Conservation (phyloP, 2,329 filamentous ascomycete species). For the Grosmannia penicillata region DNA sequence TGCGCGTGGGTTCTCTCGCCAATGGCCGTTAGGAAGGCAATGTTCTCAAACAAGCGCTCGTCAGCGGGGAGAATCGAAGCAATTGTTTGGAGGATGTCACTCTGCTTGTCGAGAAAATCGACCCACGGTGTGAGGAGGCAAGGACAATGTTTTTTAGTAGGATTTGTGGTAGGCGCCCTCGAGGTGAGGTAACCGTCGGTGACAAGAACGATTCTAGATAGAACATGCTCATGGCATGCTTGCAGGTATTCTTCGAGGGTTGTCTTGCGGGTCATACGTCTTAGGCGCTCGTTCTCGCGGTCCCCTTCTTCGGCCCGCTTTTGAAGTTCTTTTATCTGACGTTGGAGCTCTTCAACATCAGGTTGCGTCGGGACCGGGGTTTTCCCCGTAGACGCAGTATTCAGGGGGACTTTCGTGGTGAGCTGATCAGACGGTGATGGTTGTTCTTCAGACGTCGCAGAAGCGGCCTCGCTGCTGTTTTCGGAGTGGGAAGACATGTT, state of each 20-base stretch:
- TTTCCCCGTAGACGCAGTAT: too few relatives aligned
- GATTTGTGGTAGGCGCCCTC: slow-evolving; percentile 16
- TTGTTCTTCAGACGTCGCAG: too few relatives aligned
- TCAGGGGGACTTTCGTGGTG: too few relatives aligned
- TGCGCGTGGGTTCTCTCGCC: slow-evolving; percentile 11
- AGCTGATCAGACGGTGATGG: too few relatives aligned
- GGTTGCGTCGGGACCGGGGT: too few relatives aligned
- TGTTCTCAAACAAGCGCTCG: slow-evolving; percentile 14
- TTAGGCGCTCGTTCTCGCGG: neutral
- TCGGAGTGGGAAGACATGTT: too few relatives aligned
- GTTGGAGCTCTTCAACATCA: too few relatives aligned
- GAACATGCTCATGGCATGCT: slow-evolving; percentile 15
- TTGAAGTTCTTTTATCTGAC: too few relatives aligned
- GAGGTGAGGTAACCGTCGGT: slow-evolving; percentile 12
- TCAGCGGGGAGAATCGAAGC: slow-evolving; percentile 11
- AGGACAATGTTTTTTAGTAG: slow-evolving; percentile 16
- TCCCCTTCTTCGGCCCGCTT: too few relatives aligned
- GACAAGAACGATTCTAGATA: slow-evolving; percentile 14
- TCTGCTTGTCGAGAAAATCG: slow-evolving; percentile 14
- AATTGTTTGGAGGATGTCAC: slow-evolving; percentile 11
- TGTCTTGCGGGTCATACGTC: slow-evolving; percentile 10
- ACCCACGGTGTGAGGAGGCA: slow-evolving; percentile 15
- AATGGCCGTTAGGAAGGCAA: slow-evolving; percentile 11
- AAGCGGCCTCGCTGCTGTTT: too few relatives aligned
- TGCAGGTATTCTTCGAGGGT: slow-evolving; percentile 18